These are phyloP conservation scores for Chaetomiaceae sp. DNA, from an alignment of 2,329 filamentous ascomycete genomes.

Conservation along the genomic window DNA sequence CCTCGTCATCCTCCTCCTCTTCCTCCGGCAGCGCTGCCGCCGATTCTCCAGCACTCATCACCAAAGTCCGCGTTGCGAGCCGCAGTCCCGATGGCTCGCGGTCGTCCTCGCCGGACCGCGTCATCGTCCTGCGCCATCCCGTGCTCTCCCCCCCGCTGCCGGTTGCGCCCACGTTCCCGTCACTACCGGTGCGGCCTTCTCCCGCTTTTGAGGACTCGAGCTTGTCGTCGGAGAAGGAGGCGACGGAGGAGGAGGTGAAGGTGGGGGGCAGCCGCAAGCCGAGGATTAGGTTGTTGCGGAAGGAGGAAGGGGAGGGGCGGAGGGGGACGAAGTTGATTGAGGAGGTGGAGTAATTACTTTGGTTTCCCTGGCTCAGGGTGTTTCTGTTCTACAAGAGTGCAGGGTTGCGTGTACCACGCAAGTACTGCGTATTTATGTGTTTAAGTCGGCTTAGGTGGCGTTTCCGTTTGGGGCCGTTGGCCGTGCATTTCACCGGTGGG, in stretches of 20 bases:
- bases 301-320: background rate
- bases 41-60: slow-evolving; percentile 15
- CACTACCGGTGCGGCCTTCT: too few species aligned
- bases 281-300: slow-evolving; percentile 11
- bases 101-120: slow-evolving; percentile 10
- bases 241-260: background rate
- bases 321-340: slow-evolving; percentile 11
- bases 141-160: background rate
- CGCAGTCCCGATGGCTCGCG: slow-evolving; percentile 12
- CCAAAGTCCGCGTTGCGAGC: slow-evolving; percentile 17
- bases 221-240: too few species aligned
- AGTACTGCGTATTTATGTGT: too few species aligned
- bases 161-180: too few species aligned
- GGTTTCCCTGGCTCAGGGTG: too few species aligned
- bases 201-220: background rate
- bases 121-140: slow-evolving; percentile 15
- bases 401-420: too few species aligned
- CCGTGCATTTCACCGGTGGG: too few species aligned
- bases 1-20: slow-evolving; percentile 6
- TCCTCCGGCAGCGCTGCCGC: slow-evolving; percentile 1
- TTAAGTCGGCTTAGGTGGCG: too few species aligned
- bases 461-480: too few species aligned
- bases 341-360: slow-evolving; percentile 12
- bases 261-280: background rate
- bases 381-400: too few species aligned